phyloP scores from a whole-genome alignment of 2,329 filamentous ascomycete species.

The Botrytis deweyae region DNA sequence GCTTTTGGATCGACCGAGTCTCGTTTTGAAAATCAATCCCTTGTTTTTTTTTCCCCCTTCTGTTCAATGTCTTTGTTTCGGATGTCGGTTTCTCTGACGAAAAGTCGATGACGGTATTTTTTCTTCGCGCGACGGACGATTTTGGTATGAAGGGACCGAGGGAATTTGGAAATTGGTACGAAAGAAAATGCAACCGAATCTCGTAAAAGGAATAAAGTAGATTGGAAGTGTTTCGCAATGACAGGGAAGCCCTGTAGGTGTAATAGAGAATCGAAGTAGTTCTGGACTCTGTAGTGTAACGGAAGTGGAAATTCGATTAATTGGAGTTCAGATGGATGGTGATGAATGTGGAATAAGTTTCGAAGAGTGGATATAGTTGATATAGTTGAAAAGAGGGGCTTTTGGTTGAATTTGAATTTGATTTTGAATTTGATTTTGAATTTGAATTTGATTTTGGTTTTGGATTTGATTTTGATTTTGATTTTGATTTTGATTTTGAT shows the following conservation, averaged over 20 bases:
- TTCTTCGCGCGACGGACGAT: conserved; percentile 11
- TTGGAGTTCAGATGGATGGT: conserved; percentile 8
- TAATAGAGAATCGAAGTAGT: conserved; percentile 7
- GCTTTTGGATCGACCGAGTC: conserved; percentile 5
- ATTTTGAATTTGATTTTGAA: background rate
- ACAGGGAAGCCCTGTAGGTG: conserved; percentile 13
- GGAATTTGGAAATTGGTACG: background rate
- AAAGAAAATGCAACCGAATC: conserved; percentile 14
- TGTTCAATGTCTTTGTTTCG: conserved; percentile 8
- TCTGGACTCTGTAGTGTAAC: conserved; percentile 14
- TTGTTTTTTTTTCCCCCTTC: background rate
- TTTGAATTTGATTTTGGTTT: background rate
- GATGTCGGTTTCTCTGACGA: background rate
- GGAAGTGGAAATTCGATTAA: conserved; percentile 11
- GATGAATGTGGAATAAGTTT: conserved; percentile 2
- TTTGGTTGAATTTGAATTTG: conserved; percentile 1
- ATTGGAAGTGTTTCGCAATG: conserved; percentile 16
- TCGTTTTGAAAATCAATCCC: background rate
- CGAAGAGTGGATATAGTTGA: conserved; percentile 12
- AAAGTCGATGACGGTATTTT: conserved; percentile 15
- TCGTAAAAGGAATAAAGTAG: conserved; percentile 10
- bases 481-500: background rate
- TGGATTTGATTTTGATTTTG: background rate
- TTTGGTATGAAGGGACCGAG: background rate
- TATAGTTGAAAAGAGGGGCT: conserved; percentile 11